Conservation (phyloP, 2,329 filamentous ascomycete genomes). For the Cercospora canescens region DNA sequence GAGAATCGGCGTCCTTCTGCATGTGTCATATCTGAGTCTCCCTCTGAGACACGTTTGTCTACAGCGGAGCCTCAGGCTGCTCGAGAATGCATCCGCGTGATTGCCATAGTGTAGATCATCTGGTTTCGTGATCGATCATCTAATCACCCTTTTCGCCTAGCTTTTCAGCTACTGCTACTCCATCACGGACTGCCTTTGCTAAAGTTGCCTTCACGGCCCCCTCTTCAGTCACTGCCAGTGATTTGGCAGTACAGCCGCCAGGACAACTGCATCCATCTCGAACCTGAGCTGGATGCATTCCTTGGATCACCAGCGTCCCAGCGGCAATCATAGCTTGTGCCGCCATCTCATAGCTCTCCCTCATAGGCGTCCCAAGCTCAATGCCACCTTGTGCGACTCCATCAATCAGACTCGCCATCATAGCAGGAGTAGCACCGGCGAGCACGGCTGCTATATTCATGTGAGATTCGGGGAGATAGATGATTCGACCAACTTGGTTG, state of each 20-base stretch:
- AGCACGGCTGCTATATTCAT: slow-evolving; percentile 76
- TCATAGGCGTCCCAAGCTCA: slow-evolving; percentile 72
- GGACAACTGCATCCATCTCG: slow-evolving; percentile 77
- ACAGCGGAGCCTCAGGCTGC: too few relatives aligned
- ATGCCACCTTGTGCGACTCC: slow-evolving; percentile 75
- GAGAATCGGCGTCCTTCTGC: neutral
- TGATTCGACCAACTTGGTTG: slow-evolving; percentile 69
- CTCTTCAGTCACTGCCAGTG: slow-evolving; percentile 72
- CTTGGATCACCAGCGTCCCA: slow-evolving; percentile 65
- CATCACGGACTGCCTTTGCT: slow-evolving; percentile 68
- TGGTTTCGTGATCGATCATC: neutral
- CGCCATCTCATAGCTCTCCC: slow-evolving; percentile 74
- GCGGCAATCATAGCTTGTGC: slow-evolving; percentile 77
- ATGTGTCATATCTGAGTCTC: neutral
- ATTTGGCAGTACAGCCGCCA: slow-evolving; percentile 75
- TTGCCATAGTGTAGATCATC: too few relatives aligned
- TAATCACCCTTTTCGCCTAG: neutral
- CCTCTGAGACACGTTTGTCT: neutral
- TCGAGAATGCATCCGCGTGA: too few relatives aligned
- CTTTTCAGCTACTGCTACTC: neutral
- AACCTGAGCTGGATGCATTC: slow-evolving; percentile 75
- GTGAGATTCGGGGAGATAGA: slow-evolving; percentile 63
- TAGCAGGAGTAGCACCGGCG: slow-evolving; percentile 74
- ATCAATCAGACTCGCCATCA: slow-evolving; percentile 74
- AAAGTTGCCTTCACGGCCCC: slow-evolving; percentile 67